Percentiles rank a stretch among this genome's conserved stretches.
These are phyloP conservation scores for Liriodendron chinense DNA, from an alignment of 164 flowering plant species.

Conservation along the genomic window DNA sequence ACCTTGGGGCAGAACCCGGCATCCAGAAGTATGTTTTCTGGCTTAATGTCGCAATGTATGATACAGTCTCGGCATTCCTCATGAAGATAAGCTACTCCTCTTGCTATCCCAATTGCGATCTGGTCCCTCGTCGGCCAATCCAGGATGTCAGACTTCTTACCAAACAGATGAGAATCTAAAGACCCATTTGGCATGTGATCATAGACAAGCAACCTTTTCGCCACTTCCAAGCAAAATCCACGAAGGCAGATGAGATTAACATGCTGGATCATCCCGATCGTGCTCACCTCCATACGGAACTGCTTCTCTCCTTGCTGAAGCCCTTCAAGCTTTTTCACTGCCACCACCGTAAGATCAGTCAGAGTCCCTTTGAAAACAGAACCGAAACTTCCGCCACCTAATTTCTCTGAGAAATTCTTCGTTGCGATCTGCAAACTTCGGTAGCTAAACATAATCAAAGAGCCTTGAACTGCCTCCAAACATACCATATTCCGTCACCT, in stretches of 20 bases:
- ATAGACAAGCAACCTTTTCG: slow-evolving; percentile 42
- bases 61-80: slow-evolving; percentile 39
- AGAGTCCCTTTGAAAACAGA: slow-evolving; percentile 46
- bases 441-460: slow-evolving; percentile 34
- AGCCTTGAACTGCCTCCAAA: slow-evolving; percentile 15
- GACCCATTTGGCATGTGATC: slow-evolving; percentile 57
- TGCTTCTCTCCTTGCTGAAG: slow-evolving; percentile 53
- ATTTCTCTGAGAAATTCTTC: slow-evolving; percentile 44
- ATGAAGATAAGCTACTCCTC: slow-evolving; percentile 33
- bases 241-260: slow-evolving; percentile 48
- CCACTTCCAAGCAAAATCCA: slow-evolving; percentile 50
- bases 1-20: slow-evolving; percentile 29
- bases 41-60: slow-evolving; percentile 41
- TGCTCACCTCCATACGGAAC: slow-evolving; percentile 56
- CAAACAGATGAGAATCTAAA: slow-evolving; percentile 34
- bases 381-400: slow-evolving; percentile 57
- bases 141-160: neutral
- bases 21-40: slow-evolving; percentile 38
- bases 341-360: slow-evolving; percentile 32
- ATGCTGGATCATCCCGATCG: slow-evolving; percentile 60
- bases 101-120: slow-evolving; percentile 32
- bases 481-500: neutral
- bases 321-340: slow-evolving; percentile 49
- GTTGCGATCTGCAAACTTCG: slow-evolving; percentile 38
- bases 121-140: slow-evolving; percentile 33